Conservation (phyloP, 2,329 filamentous ascomycete species). For the Xylariaceae sp. region DNA sequence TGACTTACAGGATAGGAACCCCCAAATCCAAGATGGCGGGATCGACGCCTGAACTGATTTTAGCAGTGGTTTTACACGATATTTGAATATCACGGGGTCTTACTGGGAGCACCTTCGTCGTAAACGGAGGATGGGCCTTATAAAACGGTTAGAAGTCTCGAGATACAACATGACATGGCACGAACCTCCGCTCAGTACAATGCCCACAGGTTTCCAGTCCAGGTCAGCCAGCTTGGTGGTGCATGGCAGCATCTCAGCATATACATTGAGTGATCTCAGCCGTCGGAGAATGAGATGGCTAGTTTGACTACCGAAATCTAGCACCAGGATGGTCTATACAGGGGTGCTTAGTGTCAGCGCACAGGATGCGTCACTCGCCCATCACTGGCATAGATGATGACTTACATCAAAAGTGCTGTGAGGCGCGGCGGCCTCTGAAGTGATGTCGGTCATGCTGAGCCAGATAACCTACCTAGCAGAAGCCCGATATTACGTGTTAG, state of each 20-base stretch:
- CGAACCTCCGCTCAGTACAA: conserved; percentile 71
- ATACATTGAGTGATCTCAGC: conserved; percentile 74
- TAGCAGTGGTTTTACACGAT: conserved; percentile 4
- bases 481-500: not conserved
- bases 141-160: conserved; percentile 4
- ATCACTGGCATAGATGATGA: conserved; percentile 9
- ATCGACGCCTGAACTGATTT: conserved; percentile 56
- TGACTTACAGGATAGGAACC: conserved; percentile 47
- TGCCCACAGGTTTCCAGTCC: conserved; percentile 73
- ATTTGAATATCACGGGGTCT: conserved; percentile 18
- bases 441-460: conserved; percentile 9
- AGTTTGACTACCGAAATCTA: conserved; percentile 66
- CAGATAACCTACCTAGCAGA: not conserved
- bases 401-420: conserved; percentile 38
- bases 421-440: conserved; percentile 30
- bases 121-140: conserved; percentile 67
- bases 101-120: conserved; percentile 62
- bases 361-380: not conserved
- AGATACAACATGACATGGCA: conserved; percentile 1
- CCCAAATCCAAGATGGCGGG: conserved; percentile 73
- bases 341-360: conserved; percentile 9
- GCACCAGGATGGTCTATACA: conserved; percentile 63
- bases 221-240: conserved; percentile 77
- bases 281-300: conserved; percentile 72
- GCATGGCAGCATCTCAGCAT: conserved; percentile 80